Base-by-base conservation (phyloP, 177 flowering plant genomes). In the Vitis hybrid region DNA sequence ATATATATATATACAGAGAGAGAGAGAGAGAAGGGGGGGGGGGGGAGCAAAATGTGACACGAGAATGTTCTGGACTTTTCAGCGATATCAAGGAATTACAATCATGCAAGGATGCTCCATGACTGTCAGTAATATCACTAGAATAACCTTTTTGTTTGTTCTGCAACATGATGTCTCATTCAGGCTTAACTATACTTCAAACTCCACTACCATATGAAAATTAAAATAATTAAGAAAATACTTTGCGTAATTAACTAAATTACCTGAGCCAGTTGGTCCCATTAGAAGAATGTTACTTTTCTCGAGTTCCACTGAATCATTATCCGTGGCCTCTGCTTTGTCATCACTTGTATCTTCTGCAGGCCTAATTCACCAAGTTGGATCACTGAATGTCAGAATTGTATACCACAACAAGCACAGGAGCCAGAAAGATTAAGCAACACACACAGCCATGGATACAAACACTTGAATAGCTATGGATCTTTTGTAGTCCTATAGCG, bases 251-350 rank as follows among this genome's bases (percentile, higher is more conserved):
- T 32, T 32, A 52, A 50, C 1, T 2, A 69, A 21, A 66, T 85
- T 82, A 94, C 98, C 98, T 86, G 98, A 94, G 65, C 98, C 98
- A n/a, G 98, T 94, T 58, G 98, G 97, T 49, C 98, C 98, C 95
- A 92, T 87, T 13, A 94, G 67, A 58, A 94, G 95, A 73, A 94
- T 86, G 76, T 94, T 94, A 76, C 98, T 94, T 80, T 94, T 94
- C 77, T 94, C 98, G 69, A 94, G 90, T 77, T 94, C 98, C 59
- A 94, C 98, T 14, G 71, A 67, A 65, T 92, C 97, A 82, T 78
- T 73, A 76, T 85, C 88, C 20, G 24, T 62, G 8, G 64, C 74
- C 61, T 86, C 87, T 50, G 68, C 75, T 77, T 76, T 78, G 12
- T 65, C 62, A 69, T 66, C 59, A 52, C 63, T 69, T 49, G 85